Base-by-base conservation (phyloP, 202 grass and related monocot species). In the Cymbopogon flexuosus region DNA sequence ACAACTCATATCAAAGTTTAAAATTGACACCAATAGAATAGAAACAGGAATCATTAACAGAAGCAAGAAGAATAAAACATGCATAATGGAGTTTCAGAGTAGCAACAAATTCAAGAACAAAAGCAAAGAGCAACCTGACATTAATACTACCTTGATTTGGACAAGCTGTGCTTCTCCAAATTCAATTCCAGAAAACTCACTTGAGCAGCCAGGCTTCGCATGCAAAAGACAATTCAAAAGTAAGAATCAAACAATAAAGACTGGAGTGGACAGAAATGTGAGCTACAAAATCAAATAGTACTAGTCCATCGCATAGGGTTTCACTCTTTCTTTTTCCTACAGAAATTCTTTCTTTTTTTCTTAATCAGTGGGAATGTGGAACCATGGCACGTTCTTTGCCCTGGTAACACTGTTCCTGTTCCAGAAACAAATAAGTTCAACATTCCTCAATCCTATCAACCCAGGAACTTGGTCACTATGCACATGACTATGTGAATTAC, bases 81-180 rank as follows among this genome's bases (percentile, higher is more conserved):
- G 15, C 4, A 39, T 9, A 62, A 52, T 1, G 46, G 14, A 47
- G 27, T 74, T 70, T 21, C 10, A 7, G 35, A 43, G 70, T n/a
- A 45, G 37, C 34, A 59, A 85, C 27, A 14, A 60, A 11, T 8
- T 13, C 29, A 65, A 79, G 13, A 80, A 47, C n/a, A 78, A 65
- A 72, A 56, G 34, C 23, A 45, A 36, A 31, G 3, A 40, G 58
- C 19, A 70, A 74, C 41, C 10, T n/a, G 56, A 8, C 30, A 14
- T 39, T 63, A 76, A 72, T 35, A 60, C 5, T 90, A 96, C 96
- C 96, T 99, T 99, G 19, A 99, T 95, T 84, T 99, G 96, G 56
- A 99, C 90, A 81, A 99, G 92, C 79, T 99, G 96, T 61, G 87
- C 92, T 91, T 99, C 90, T 18, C 74, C 84, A 70, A 99, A 96